Evolutionary conservation across 331 rosid genomes (phyloP), one percentile per base, ranked within the genome.

Genomic region (Quercus lobata): DNA sequence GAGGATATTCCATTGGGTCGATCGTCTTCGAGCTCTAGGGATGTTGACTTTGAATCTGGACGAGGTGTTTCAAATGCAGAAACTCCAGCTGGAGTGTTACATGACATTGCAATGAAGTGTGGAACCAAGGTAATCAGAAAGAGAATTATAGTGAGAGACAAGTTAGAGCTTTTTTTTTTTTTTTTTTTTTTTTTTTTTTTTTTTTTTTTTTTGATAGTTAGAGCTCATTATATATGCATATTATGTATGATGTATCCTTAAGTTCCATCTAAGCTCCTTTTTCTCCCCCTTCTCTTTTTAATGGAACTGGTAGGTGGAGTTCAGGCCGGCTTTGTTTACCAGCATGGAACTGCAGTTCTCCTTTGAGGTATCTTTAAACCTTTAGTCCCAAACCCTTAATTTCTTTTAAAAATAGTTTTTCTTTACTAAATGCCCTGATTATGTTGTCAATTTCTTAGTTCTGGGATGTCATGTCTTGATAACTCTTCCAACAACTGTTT

Each of bases 31-130:
- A 89, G 89, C 91, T 83, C 74, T 79, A 84, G 90, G 85, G 97
- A 95, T 83, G 62, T 77, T 75, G 94, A 89, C 73, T 76, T 86
- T 81, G 99, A 96, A 81, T 75, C 93, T 79, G 92, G 93, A 73
- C 87, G 79, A 82, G 79, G 91, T 76, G 74, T 81, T 69, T 76
- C 85, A 79, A 84, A 86, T 73, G 87, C 84, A 11, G 98, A 92
- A 75, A 82, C 90, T 82, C 87, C 97, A 69, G 82, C 79, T 74
- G 86, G 80, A 80, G 97, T 82, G 62, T 84, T 96, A 63, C 96
- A 87, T 74, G 98, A 91, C 71, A 93, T 96, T 84, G 98, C 98
- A 66, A 77, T 84, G 89, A 93, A 92, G 83, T 91, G 94, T 86
- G 97, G 97, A 86, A 82, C 98, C 82, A 96, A 88, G 94, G 99